Evolutionary conservation across 2,329 filamentous ascomycete genomes (phyloP).

Genomic region (Aspergillus fructus): DNA sequence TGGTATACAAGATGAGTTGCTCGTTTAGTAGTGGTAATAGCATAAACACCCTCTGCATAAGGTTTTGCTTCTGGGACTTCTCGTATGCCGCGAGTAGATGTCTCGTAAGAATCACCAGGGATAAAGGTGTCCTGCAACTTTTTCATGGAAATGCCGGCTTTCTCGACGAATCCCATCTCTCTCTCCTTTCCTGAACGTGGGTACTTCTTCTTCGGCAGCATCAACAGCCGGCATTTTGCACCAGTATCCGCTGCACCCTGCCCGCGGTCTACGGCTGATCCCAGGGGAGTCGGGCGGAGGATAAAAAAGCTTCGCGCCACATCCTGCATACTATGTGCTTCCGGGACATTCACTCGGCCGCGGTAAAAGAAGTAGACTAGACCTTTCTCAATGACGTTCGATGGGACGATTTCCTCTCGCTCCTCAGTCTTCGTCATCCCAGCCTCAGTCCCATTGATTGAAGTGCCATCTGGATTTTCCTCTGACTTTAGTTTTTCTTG

Average conservation of each 20-base stretch:
- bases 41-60: slow-evolving; percentile 83
- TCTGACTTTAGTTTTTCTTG: slow-evolving; percentile 15
- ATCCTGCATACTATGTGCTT: slow-evolving; percentile 68
- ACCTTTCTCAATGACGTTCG: slow-evolving; percentile 77
- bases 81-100: slow-evolving; percentile 70
- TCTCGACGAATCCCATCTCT: slow-evolving; percentile 83
- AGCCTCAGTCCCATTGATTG: slow-evolving; percentile 25
- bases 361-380: slow-evolving; percentile 90
- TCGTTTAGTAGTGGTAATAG: slow-evolving; percentile 69
- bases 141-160: slow-evolving; percentile 63
- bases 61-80: slow-evolving; percentile 69
- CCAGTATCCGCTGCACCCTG: slow-evolving; percentile 55
- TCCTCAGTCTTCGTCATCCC: slow-evolving; percentile 52
- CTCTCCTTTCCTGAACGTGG: slow-evolving; percentile 67
- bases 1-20: slow-evolving; percentile 79
- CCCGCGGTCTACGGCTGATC: slow-evolving; percentile 61
- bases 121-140: slow-evolving; percentile 74
- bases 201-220: slow-evolving; percentile 80
- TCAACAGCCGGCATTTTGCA: slow-evolving; percentile 68
- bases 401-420: slow-evolving; percentile 53
- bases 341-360: slow-evolving; percentile 69
- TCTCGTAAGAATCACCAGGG: slow-evolving; percentile 66
- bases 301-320: slow-evolving; percentile 78
- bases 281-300: slow-evolving; percentile 68
- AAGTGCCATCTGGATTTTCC: slow-evolving; percentile 7